Evolutionary conservation across 345 rosid species (phyloP), one percentile per base, ranked within the genome.

Genomic region (Pistacia integerrima): DNA sequence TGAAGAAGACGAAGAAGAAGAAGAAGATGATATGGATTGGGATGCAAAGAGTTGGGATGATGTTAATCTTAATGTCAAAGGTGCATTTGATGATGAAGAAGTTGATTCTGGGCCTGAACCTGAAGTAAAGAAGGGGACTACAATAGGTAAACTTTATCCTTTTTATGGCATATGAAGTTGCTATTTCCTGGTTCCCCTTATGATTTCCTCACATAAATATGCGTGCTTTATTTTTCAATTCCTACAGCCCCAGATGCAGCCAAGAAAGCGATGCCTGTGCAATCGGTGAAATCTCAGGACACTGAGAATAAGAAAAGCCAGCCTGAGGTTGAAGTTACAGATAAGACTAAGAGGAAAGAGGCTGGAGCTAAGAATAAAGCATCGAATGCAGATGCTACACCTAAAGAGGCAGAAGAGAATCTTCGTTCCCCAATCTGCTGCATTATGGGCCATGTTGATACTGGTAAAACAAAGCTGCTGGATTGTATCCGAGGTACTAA

Each of bases 31-130:
- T 14, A 94, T 87, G 64, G 98, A 90, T 74, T 96, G 99, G 98
- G 99, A 96, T 85, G 94, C 92, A 56, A 96, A 96, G 84, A 93
- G 90, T 80, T 96, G 97, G 99, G 99, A 96, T 87, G 92, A 86
- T 77, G 85, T 96, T 70, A 89, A 86, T 85, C 87, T 93, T 75
- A 85, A 85, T 70, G 79, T 93, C 59, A 93, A 93, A 75, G 90
- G 93, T 78, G 89, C 92, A 62, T 96, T 96, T 74, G 98, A 90
- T 82, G 99, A 96, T 65, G 98, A 96, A 72, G 96, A 95, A 82
- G 90, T 68, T 59, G 94, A 88, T 73, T 88, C 89, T 79, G 86
- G 84, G 73, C 84, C 93, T 66, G 85, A 93, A 79, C 81, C 70
- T 35, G 78, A 78, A n/a, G 78, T 64, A 65, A 92, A 85, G 85